Conservation (phyloP, 768 basidiomycete genomes). For the Boletus rex-veris region DNA sequence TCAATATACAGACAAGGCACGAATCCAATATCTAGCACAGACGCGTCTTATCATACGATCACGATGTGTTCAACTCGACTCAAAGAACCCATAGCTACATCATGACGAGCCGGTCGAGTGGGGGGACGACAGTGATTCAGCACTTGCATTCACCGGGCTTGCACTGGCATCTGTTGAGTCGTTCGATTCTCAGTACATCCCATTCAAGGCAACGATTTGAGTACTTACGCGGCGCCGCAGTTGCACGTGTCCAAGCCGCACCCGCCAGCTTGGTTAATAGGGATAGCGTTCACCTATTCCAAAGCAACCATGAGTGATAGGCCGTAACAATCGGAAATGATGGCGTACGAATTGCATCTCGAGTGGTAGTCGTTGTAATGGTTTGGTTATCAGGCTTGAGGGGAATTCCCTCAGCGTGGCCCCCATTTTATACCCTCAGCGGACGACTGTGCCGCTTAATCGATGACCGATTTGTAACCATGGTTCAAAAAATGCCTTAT, state of each 20-base stretch:
- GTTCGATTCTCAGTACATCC: not conserved
- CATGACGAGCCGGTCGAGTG: too few relatives aligned
- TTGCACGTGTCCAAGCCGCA: slow-evolving; percentile 7
- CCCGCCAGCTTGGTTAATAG: slow-evolving; percentile 13
- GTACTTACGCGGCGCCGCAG: slow-evolving; percentile 10
- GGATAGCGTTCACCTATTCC: slow-evolving; percentile 7
- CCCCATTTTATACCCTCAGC: slow-evolving; percentile 9
- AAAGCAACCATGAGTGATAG: not conserved
- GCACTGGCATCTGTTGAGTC: slow-evolving; percentile 15
- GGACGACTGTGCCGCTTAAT: too few relatives aligned
- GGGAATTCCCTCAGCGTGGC: too few relatives aligned
- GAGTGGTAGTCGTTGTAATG: not conserved
- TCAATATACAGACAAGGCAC: too few relatives aligned
- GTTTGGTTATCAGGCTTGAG: not conserved
- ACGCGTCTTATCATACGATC: too few relatives aligned
- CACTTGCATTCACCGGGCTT: not conserved
- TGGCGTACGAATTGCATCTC: slow-evolving; percentile 17
- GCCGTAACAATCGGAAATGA: not conserved
- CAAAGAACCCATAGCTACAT: too few relatives aligned
- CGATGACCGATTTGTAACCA: too few relatives aligned
- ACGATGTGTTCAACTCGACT: too few relatives aligned
- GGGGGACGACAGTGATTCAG: not conserved
- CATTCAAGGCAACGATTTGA: not conserved
- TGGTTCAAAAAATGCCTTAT: not conserved
- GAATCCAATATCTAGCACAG: too few relatives aligned